These are phyloP conservation scores for Knufia petricola DNA, from an alignment of 2,329 filamentous ascomycete species.

Conservation along the genomic window DNA sequence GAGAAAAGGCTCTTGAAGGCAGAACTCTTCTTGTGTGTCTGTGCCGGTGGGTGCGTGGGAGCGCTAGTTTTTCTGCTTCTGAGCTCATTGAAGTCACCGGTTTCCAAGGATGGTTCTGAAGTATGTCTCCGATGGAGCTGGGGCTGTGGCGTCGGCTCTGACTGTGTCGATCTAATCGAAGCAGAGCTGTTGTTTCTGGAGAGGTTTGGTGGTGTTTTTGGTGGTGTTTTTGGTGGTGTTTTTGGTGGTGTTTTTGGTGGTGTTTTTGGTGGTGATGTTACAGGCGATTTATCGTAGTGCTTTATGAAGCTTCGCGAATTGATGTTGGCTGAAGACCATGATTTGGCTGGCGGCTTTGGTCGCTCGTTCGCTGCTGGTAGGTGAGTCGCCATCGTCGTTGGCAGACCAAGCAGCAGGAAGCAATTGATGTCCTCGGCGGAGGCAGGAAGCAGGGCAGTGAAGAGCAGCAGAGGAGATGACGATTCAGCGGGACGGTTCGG, in stretches of 20 bases:
- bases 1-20: neutral
- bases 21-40: neutral
- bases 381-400: neutral
- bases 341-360: neutral
- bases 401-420: neutral
- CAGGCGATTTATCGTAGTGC: conserved; percentile 1
- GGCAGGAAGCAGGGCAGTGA: neutral
- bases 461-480: neutral
- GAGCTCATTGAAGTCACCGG: neutral
- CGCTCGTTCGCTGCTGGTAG: neutral
- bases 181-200: conserved; percentile 7
- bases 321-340: neutral
- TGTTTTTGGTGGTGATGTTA: neutral
- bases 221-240: too few relatives aligned
- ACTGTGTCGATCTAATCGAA: conserved; percentile 4
- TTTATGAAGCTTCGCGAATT: neutral
- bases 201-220: neutral
- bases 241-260: too few relatives aligned
- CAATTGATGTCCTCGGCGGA: neutral
- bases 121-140: neutral
- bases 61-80: neutral
- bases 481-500: neutral
- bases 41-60: neutral
- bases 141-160: neutral
- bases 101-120: neutral